These are phyloP conservation scores for Aegilops bicornis DNA, from an alignment of 176 grass and related monocot genomes.

Conservation along the genomic window DNA sequence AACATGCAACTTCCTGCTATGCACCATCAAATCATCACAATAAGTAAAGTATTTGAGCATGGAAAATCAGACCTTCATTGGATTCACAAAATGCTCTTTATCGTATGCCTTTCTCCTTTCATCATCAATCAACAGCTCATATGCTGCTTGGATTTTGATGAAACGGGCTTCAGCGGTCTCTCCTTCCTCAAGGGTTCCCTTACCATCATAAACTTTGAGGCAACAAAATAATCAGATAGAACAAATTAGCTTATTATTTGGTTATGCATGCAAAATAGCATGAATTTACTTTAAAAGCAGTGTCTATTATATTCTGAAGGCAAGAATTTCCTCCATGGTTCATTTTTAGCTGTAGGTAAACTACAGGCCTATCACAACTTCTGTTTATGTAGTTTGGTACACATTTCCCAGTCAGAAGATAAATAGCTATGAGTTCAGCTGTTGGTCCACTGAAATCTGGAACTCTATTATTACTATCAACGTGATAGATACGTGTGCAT, in stretches of 20 bases:
- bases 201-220: slow-evolving; percentile 86
- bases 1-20: neutral
- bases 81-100: slow-evolving; percentile 83
- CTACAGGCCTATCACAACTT: neutral
- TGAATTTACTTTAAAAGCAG: neutral
- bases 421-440: neutral
- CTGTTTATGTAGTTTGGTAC: neutral
- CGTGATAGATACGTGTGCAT: neutral
- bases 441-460: neutral
- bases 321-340: neutral
- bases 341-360: neutral
- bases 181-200: slow-evolving; percentile 84
- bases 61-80: slow-evolving; percentile 75
- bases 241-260: neutral
- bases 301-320: neutral
- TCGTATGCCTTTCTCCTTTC: slow-evolving; percentile 81
- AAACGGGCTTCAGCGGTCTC: slow-evolving; percentile 95
- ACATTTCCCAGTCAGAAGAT: neutral
- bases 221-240: slow-evolving; percentile 39
- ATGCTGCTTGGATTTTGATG: slow-evolving; percentile 99
- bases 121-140: slow-evolving; percentile 87
- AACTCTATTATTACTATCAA: slow-evolving; percentile 4
- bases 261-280: slow-evolving; percentile 4
- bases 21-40: slow-evolving; percentile 9
- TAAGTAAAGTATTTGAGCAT: neutral